Evolutionary conservation across 768 basidiomycete genomes (phyloP), one percentile per base, ranked within the genome.

Genomic region (Agaricus blazei): DNA sequence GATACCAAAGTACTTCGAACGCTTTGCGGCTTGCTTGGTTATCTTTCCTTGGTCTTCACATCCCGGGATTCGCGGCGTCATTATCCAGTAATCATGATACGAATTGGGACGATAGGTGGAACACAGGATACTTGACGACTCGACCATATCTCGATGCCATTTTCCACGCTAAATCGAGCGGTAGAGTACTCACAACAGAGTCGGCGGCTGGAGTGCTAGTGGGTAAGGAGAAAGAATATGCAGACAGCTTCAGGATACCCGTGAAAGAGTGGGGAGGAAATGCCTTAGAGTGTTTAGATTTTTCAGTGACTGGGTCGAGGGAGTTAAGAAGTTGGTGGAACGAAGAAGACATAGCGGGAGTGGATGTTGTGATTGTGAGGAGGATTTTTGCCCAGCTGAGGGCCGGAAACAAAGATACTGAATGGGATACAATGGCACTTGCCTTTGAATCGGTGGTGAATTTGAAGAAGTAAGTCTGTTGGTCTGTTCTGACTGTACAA

Each of bases 71-170:
- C 62, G 63, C 74, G 26, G 60, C 68, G 23, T 74, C 74, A 2
- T 60, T 82, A 44, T 70, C 73, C 2, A 45, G 62, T 3, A 54
- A 58, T 27, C 28, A 38, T 28, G 63, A 69, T 15, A 58, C 70
- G 34, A 72, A 77, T 52, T 78, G 78, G 75, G 87, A 90, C 67
- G 89, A 90, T 63, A 75, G 84, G 52, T 92, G 88, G 88, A 75
- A 73, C 53, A 65, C 70, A 60, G 72, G 70, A 14, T 71, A 80
- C 60, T 67, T 90, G 12, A 68, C 69, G 15, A 73, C 71, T n/a
- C 65, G 68, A 15, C 51, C 73, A 0, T 76, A 72, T 37, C 69
- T 91, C 44, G 67, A 76, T 29, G 64, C 71, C 0, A 69, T 90
- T 28, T 85, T 89, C 60, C 83, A 87, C 4, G 52, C 68, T 7